phyloP scores from a whole-genome alignment of 345 rosid genomes.

The Salix dunnii region DNA sequence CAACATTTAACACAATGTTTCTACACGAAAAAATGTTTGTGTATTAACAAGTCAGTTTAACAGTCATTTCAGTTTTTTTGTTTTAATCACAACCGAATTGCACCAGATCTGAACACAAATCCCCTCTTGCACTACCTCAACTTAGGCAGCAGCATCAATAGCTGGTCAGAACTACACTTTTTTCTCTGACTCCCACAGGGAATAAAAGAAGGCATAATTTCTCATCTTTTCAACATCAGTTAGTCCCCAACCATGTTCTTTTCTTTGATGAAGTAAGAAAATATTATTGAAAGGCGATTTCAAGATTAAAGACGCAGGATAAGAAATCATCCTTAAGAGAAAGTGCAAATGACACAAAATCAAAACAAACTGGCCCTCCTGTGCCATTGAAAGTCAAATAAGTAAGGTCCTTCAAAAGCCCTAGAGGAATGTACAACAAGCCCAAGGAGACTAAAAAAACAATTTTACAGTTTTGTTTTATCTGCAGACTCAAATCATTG shows the following conservation, averaged over 20 bases:
- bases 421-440: not conserved
- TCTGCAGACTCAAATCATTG: not conserved
- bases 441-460: not conserved
- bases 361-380: not conserved
- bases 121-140: not conserved
- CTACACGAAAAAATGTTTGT: not conserved
- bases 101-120: not conserved
- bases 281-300: not conserved
- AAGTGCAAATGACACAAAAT: not conserved
- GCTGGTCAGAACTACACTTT: not conserved
- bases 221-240: not conserved
- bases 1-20: not conserved
- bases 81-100: not conserved
- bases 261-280: not conserved
- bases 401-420: not conserved
- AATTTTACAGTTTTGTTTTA: not conserved
- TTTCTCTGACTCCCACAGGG: not conserved
- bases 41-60: not conserved
- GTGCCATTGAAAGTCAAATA: not conserved
- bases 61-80: not conserved
- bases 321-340: not conserved
- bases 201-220: not conserved
- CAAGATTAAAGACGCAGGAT: not conserved
- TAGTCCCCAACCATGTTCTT: not conserved
- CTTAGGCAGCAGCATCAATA: not conserved